Evolutionary conservation across 2,329 filamentous ascomycete species (phyloP).

Genomic region (Microsporum canis): DNA sequence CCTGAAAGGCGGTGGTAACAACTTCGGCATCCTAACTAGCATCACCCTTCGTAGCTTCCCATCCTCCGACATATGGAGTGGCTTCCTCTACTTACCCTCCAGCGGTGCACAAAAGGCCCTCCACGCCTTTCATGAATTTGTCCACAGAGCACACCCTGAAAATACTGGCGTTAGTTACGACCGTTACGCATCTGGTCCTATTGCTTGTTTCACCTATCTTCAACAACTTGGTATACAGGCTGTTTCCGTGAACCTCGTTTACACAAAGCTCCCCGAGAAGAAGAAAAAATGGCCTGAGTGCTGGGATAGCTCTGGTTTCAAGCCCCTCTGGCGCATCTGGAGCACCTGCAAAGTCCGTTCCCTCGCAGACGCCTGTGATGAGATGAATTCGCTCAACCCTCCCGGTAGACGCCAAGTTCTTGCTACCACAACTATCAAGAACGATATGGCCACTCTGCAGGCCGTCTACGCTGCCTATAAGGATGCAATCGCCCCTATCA

Average conservation of each 20-base stretch:
- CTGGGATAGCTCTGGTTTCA: constrained; percentile 24
- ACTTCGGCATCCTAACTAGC: constrained; percentile 36
- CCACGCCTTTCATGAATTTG: constrained; percentile 18
- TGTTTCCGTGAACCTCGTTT: background rate
- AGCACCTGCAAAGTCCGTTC: constrained; percentile 25
- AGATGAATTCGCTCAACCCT: constrained; percentile 24
- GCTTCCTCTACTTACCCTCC: constrained; percentile 23
- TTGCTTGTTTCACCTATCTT: constrained; percentile 19
- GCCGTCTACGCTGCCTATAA: constrained; percentile 21
- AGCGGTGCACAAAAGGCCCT: constrained; percentile 18
- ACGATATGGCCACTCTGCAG: constrained; percentile 23
- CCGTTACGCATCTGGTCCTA: constrained; percentile 18
- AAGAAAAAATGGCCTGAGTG: constrained; percentile 22
- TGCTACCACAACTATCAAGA: constrained; percentile 28
- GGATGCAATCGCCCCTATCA: constrained; percentile 20
- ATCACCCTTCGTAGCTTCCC: constrained; percentile 27
- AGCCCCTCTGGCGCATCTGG: constrained; percentile 25
- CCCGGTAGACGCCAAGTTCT: constrained; percentile 24
- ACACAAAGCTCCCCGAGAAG: constrained; percentile 10
- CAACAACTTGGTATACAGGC: constrained; percentile 6
- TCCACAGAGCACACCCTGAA: constrained; percentile 9
- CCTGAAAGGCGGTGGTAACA: constrained; percentile 36
- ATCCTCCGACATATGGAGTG: constrained; percentile 16
- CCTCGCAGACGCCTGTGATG: constrained; percentile 25
- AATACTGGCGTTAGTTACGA: constrained; percentile 12